A percentile compares a stretch with the other conserved stretches of the same genome.
Evolutionary conservation across 2,329 filamentous ascomycete species (phyloP).

Genomic region (Aschersonia sp.): DNA sequence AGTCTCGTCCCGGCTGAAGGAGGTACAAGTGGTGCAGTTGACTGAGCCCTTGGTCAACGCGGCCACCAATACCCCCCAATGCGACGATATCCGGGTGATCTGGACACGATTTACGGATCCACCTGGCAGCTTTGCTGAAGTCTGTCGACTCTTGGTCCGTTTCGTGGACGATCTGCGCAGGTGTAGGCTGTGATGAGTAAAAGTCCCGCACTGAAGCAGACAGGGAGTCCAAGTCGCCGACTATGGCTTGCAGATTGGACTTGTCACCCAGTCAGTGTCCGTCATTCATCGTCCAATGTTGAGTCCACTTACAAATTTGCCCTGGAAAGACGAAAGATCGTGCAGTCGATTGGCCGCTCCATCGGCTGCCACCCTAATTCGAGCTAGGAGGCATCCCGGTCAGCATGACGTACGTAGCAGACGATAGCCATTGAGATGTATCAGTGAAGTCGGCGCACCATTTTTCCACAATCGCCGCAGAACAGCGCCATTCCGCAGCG

Average conservation of each 20-base stretch:
- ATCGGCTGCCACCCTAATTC: conserved; percentile 67
- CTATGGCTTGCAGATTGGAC: conserved; percentile 55
- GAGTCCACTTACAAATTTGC: conserved; percentile 23
- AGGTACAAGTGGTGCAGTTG: conserved; percentile 74
- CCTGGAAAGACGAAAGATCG: conserved; percentile 25
- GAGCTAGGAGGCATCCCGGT: conserved; percentile 28
- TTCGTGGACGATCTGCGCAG: conserved; percentile 51
- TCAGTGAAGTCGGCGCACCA: conserved; percentile 17
- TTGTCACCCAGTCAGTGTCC: conserved; percentile 8
- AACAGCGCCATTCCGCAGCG: conserved; percentile 28
- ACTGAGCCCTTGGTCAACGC: conserved; percentile 84
- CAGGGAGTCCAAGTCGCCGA: conserved; percentile 87
- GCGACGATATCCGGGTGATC: conserved; percentile 51
- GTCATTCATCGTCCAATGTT: background rate
- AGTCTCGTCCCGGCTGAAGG: conserved; percentile 37
- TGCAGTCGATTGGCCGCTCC: conserved; percentile 74
- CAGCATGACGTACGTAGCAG: conserved; percentile 1
- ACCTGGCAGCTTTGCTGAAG: conserved; percentile 68
- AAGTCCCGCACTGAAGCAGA: conserved; percentile 44
- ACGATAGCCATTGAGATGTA: background rate
- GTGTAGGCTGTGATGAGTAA: conserved; percentile 40
- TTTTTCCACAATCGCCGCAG: conserved; percentile 35
- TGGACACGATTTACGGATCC: conserved; percentile 29
- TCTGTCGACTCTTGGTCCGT: conserved; percentile 82
- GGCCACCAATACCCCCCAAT: conserved; percentile 73